Evolutionary conservation across 1,139 yeast genomes (phyloP), one percentile per base, ranked within the genome.

Genomic region (Debaryomyces udenii): DNA sequence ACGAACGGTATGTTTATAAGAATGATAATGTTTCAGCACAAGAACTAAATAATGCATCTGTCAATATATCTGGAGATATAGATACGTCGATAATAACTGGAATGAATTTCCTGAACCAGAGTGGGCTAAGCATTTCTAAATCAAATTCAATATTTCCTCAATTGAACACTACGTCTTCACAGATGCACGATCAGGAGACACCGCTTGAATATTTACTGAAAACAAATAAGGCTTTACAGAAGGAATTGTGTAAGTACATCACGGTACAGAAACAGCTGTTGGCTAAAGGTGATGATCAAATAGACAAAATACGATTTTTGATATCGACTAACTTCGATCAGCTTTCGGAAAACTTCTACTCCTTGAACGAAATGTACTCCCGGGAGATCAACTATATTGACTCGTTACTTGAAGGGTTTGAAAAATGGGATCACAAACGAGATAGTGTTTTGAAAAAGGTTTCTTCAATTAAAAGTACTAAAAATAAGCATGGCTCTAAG

Each of bases 331-430:
- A 59, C 37, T 63, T 74, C 29, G 57, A 55, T 22, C 70, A 69
- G 40, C 47, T 78, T 6, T 66, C 74, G 1, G 75, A 72, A 38
- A 64, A 68, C 31, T 68, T 72, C 46, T 70, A 70, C 40, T 70
- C 82, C 1, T 64, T 78, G 43, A 61, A 64, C 42, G 86, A 80
- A 51, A 56, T 80, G 1, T 80, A 80, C 50, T 51, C 60, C 1
- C 58, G 64, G 4, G 81, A 79, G 32, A 53, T 62, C 2, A 47
- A 52, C 1, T 57, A 59, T 13, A 67, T 70, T 24, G 46, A 53
- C 13, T 43, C 47, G 0, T 56, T 77, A n/a, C 51, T 64, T 14
- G 38, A 53, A 1, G 53, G 61, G n/a, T 73, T 81, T 45, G 56
- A 61, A 26, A 50, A 52, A 2, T 78, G 84, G 84, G 79, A 77